Percentiles rank a stretch among this genome's conserved stretches.
These are phyloP conservation scores for Russula foetens DNA, from an alignment of 768 basidiomycete species.

Conservation along the genomic window DNA sequence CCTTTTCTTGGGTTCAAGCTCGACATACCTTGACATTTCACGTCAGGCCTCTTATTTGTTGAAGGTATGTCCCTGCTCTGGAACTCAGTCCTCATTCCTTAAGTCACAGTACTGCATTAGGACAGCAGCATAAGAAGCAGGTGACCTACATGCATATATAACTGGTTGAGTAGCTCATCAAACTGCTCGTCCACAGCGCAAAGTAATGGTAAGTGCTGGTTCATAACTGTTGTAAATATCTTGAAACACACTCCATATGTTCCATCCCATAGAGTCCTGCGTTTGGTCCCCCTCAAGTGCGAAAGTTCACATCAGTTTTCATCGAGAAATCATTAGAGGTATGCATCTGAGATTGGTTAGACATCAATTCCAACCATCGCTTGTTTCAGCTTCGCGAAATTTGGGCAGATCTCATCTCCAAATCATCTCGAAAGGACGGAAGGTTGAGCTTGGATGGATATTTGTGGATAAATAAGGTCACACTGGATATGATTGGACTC, in stretches of 20 bases:
- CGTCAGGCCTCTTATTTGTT: not conserved
- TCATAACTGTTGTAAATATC: not conserved
- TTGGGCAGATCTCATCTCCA: constrained; percentile 19
- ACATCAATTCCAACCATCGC: too few species aligned
- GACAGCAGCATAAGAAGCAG: constrained; percentile 12
- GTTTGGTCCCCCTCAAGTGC: constrained; percentile 22
- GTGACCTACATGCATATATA: not conserved
- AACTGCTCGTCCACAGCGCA: not conserved
- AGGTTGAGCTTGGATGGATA: constrained; percentile 10
- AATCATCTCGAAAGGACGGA: constrained; percentile 11
- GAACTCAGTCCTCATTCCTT: not conserved
- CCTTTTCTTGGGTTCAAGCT: not conserved
- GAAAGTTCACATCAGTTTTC: constrained; percentile 21
- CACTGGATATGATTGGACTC: constrained; percentile 24
- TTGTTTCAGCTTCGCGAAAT: constrained; percentile 26
- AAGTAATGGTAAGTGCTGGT: constrained; percentile 1
- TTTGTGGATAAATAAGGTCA: constrained; percentile 19
- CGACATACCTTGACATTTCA: not conserved
- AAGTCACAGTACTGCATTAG: not conserved
- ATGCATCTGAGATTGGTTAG: not conserved
- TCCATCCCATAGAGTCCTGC: constrained; percentile 19
- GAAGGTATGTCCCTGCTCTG: constrained; percentile 6
- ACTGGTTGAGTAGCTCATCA: not conserved
- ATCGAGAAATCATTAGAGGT: constrained; percentile 23
- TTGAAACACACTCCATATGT: not conserved